Evolutionary conservation across 1,284 basidiomycete species (phyloP).

Genomic region (Puccinia polysora): DNA sequence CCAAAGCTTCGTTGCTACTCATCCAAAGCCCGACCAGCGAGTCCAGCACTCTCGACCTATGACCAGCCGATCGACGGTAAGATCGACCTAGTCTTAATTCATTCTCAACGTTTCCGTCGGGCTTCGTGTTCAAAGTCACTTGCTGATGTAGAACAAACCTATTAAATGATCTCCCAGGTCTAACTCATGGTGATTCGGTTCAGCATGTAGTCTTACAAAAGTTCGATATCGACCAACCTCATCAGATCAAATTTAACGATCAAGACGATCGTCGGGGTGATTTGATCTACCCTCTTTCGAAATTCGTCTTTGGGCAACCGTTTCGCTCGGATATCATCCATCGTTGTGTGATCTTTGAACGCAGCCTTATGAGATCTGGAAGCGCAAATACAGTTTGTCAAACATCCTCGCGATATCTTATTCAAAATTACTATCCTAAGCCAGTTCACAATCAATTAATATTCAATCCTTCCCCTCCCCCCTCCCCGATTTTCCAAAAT

Average conservation of each 20-base stretch:
- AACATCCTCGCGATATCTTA: neutral
- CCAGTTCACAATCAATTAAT: neutral
- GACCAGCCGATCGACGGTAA: no score
- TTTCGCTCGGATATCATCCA: constrained; percentile 89
- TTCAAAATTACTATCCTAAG: neutral
- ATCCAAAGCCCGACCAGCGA: no score
- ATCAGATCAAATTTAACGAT: constrained; percentile 43
- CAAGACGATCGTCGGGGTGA: constrained; percentile 53
- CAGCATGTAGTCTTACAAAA: constrained; percentile 29
- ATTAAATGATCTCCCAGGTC: no score
- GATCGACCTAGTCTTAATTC: no score
- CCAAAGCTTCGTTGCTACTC: no score
- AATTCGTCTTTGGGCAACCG: constrained; percentile 77
- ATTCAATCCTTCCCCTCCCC: no score
- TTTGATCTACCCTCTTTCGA: constrained; percentile 66
- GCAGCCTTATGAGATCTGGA: constrained; percentile 79
- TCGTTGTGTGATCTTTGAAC: constrained; percentile 82
- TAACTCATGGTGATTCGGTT: constrained; percentile 35
- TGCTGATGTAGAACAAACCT: no score
- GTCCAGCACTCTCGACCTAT: no score
- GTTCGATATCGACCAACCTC: constrained; percentile 22
- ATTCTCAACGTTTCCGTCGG: no score
- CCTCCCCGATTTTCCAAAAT: no score
- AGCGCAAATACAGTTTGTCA: constrained; percentile 65
- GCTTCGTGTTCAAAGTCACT: no score